These are phyloP conservation scores for Porpolomopsis calyptriformis DNA, from an alignment of 768 basidiomycete genomes.

Conservation along the genomic window DNA sequence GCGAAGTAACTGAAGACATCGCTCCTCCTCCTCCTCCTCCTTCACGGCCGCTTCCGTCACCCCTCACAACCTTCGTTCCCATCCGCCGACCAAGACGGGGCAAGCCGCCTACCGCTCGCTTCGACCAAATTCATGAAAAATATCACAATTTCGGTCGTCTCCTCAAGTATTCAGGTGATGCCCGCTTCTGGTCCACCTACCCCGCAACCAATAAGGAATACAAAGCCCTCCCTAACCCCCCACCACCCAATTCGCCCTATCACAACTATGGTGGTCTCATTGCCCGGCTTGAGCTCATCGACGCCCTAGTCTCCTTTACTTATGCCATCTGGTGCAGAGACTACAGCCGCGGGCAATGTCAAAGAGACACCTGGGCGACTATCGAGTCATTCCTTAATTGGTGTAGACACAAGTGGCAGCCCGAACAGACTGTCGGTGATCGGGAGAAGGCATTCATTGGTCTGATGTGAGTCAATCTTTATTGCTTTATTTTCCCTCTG, in stretches of 20 bases:
- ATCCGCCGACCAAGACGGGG: slow-evolving; percentile 61
- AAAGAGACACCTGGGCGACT: slow-evolving; percentile 54
- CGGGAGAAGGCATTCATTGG: slow-evolving; percentile 60
- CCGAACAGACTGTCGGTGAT: slow-evolving; percentile 40
- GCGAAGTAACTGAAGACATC: slow-evolving; percentile 42
- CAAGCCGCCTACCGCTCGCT: slow-evolving; percentile 30
- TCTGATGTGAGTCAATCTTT: slow-evolving; percentile 52
- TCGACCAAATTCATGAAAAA: slow-evolving; percentile 53
- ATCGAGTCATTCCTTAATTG: slow-evolving; percentile 60
- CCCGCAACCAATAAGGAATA: slow-evolving; percentile 54
- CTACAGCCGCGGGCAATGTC: slow-evolving; percentile 43
- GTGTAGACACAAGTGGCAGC: slow-evolving; percentile 61
- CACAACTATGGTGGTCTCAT: slow-evolving; percentile 68
- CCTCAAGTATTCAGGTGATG: slow-evolving; percentile 79
- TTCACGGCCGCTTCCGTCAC: slow-evolving; percentile 15
- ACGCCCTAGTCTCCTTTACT: slow-evolving; percentile 75
- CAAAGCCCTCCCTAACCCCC: slow-evolving; percentile 51
- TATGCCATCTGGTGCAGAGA: slow-evolving; percentile 79
- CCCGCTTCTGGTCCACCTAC: slow-evolving; percentile 67
- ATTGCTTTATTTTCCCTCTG: slow-evolving; percentile 9
- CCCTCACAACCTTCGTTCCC: slow-evolving; percentile 32
- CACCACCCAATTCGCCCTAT: slow-evolving; percentile 55
- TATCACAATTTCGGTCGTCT: slow-evolving; percentile 60
- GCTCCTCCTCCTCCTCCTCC: slow-evolving; percentile 18
- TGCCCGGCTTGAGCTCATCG: slow-evolving; percentile 68